Base-by-base conservation (phyloP, 225 moss, liverwort and hornwort species). In the Neckera pumila region DNA sequence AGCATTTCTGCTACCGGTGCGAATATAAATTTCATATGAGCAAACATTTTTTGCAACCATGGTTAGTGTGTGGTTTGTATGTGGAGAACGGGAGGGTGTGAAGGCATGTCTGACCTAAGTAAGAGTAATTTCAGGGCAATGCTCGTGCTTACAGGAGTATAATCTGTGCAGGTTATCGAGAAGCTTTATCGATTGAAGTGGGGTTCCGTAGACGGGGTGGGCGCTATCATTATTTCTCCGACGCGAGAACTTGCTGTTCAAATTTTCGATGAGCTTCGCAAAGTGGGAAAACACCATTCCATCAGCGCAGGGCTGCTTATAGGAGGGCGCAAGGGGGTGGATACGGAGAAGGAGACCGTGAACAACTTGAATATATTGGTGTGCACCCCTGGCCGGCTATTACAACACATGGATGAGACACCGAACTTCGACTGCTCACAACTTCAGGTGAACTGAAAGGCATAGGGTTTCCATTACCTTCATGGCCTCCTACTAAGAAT, bases 371-470 rank as follows among this genome's bases (percentile, higher is more conserved):
- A 97, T 74, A 93, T 99, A 83, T 89, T 99, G 88, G 99, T 99
- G 28, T 99, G 99, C 90, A 96, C 99, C 19, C 99, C 99, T 79
- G 99, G 99, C 42, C 91, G 99, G 69, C 88, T 99, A 73, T 84
- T 99, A 90, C 99, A 99, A 74, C 99, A 99, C 80, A 99, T 99
- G 97, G 96, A 99, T 84, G 97, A 99, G 91, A 95, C 97, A 33
- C 99, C 99, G 40, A 95, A 95, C 76, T 99, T 99, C 51, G 96
- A 99, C 84, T 97, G 96, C 88, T 95, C 97, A 31, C 99, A 99
- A 91, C 92, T 99, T 82, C 99, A 99, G 99, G 98, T 98, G 89
- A 92, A 54, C 38, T 74, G 59, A 61, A 59, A 64, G 63, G 33
- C 82, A 34, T 33, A 45, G 21, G 23, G 64, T 22, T 47, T 89